phyloP scores from a whole-genome alignment of 1,284 basidiomycete species.

The Cryptococcus jaspeensis region DNA sequence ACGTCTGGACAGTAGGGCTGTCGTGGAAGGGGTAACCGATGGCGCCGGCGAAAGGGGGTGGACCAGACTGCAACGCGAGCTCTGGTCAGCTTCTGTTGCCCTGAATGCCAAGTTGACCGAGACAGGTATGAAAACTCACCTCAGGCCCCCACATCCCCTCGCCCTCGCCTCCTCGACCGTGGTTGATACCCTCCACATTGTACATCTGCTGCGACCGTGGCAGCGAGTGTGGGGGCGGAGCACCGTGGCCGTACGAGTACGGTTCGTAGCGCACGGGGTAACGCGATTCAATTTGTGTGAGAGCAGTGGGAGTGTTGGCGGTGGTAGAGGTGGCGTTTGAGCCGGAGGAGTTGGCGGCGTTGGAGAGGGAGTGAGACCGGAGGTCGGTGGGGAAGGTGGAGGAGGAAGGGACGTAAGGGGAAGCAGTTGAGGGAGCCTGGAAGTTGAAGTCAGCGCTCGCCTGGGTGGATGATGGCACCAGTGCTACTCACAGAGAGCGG shows the following conservation, averaged over 20 bases:
- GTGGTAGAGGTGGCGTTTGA: not conserved
- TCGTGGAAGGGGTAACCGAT: slow-evolving; percentile 18
- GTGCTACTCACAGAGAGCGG: slow-evolving; percentile 1
- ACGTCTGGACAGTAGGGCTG: not conserved
- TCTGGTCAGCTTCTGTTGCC: not conserved
- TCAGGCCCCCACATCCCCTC: slow-evolving; percentile 17
- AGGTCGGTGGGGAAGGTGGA: slow-evolving; percentile 38
- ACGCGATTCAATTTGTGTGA: slow-evolving; percentile 14
- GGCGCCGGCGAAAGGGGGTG: slow-evolving; percentile 14
- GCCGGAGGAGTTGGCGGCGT: slow-evolving; percentile 5
- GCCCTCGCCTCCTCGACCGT: slow-evolving; percentile 9
- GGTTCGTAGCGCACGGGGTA: slow-evolving; percentile 38
- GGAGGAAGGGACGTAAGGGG: slow-evolving; percentile 35
- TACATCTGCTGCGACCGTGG: slow-evolving; percentile 15
- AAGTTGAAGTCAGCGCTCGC: slow-evolving; percentile 2
- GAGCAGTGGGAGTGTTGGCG: not conserved
- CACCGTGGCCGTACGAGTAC: slow-evolving; percentile 24
- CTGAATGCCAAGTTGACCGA: not conserved
- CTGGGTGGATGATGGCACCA: too few species aligned
- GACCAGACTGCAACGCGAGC: slow-evolving; percentile 6
- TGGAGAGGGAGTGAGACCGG: slow-evolving; percentile 28
- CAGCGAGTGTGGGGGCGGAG: slow-evolving; percentile 16
- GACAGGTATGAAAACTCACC: not conserved
- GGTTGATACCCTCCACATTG: slow-evolving; percentile 12
- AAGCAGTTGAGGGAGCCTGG: slow-evolving; percentile 36